Conservation (phyloP, 2,329 filamentous ascomycete species). For the Daldinia sp. region DNA sequence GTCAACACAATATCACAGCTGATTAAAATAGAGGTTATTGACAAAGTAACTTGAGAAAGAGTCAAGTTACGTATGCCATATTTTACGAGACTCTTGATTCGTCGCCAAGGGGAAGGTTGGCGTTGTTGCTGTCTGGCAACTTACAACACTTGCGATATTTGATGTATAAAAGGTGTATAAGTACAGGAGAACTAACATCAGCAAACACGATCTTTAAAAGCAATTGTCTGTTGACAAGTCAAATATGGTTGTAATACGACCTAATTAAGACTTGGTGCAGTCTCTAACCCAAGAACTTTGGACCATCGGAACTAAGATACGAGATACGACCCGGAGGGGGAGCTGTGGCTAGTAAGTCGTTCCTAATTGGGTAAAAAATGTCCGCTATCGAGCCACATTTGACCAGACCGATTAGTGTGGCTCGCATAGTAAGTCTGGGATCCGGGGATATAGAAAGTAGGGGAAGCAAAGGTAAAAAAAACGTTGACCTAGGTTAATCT, state of each 20-base stretch:
- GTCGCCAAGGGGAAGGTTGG: no score
- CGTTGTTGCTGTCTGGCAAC: no score
- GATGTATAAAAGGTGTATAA: no score
- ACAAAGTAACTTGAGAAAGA: no score
- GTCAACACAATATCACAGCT: no score
- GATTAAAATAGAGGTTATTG: no score
- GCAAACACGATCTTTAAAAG: neutral
- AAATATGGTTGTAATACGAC: no score
- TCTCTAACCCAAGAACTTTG: neutral
- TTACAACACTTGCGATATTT: no score
- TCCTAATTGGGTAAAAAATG: constrained; percentile 4
- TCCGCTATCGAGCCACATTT: neutral
- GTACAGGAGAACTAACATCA: no score
- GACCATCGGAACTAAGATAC: neutral
- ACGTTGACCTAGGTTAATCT: constrained; percentile 13
- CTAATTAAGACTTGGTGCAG: no score
- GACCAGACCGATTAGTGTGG: neutral
- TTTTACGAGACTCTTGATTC: no score
- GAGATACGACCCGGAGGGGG: neutral
- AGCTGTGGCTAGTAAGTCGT: constrained; percentile 3
- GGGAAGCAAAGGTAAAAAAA: neutral
- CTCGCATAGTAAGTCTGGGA: constrained; percentile 4
- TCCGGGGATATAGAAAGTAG: neutral
- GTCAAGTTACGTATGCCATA: no score
- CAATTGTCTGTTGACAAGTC: neutral